Conservation (phyloP, 805 yeast genomes). For the Metschnikowia picachoensis region DNA sequence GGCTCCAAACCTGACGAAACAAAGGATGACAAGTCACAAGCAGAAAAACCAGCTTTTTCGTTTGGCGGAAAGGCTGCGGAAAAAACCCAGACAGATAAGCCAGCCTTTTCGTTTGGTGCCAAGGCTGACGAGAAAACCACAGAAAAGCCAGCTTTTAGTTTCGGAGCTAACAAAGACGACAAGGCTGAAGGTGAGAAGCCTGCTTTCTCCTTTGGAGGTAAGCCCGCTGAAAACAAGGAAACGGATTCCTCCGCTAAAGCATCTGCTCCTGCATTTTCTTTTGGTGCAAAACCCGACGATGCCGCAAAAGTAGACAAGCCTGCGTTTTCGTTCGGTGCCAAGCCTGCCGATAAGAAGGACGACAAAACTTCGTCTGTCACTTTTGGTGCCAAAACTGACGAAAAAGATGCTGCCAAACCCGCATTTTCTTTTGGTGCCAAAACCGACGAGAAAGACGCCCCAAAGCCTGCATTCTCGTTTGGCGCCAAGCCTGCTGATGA, state of each 20-base stretch:
- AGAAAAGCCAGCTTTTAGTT: constrained; percentile 16
- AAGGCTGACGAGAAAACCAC: constrained; percentile 11
- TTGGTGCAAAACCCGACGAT: constrained; percentile 20
- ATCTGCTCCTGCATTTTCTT: constrained; percentile 15
- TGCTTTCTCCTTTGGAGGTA: constrained; percentile 25
- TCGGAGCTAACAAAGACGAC: constrained; percentile 21
- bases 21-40: constrained; percentile 6
- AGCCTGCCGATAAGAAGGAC: constrained; percentile 18
- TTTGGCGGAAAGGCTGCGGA: constrained; percentile 19
- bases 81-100: constrained; percentile 6
- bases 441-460: constrained; percentile 10
- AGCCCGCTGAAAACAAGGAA: constrained; percentile 18
- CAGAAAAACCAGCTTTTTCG: constrained; percentile 13
- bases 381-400: constrained; percentile 20
- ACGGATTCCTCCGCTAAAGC: constrained; percentile 6
- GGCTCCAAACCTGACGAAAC: constrained; percentile 19
- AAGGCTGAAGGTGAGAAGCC: constrained; percentile 6
- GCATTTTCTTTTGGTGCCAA: constrained; percentile 24
- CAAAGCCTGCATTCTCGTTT: constrained; percentile 14
- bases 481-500: constrained; percentile 10
- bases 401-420: constrained; percentile 11
- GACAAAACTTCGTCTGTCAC: constrained; percentile 13
- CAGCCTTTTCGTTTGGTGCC: constrained; percentile 23
- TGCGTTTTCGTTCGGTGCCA: constrained; percentile 24
- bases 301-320: constrained; percentile 1